These are phyloP conservation scores for Moesziomyces aphidis DNA, from an alignment of 1,284 basidiomycete genomes.

Conservation along the genomic window DNA sequence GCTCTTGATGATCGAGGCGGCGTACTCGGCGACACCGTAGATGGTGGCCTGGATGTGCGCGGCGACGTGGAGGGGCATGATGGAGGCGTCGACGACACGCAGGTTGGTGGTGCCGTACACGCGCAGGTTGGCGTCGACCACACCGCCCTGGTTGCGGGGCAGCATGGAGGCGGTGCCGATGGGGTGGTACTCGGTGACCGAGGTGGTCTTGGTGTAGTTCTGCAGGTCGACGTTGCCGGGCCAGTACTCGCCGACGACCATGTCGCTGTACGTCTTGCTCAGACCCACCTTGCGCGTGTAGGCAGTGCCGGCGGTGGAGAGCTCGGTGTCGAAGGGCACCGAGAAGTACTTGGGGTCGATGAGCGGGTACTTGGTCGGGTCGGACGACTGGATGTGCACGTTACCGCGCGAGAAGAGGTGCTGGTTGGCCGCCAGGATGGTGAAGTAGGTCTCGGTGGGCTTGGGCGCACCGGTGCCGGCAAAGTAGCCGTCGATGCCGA, in stretches of 20 bases:
- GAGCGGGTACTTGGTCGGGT: conserved; percentile 73
- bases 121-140: conserved; percentile 75
- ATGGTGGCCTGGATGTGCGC: conserved; percentile 73
- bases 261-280: conserved; percentile 43
- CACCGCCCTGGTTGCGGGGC: conserved; percentile 74
- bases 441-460: conserved; percentile 56
- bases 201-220: conserved; percentile 65
- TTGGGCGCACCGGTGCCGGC: conserved; percentile 54
- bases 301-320: conserved; percentile 54
- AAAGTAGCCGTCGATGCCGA: conserved; percentile 63
- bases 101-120: conserved; percentile 78
- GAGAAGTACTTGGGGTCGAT: conserved; percentile 76
- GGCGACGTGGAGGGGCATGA: conserved; percentile 62
- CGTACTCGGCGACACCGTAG: conserved; percentile 68
- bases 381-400: conserved; percentile 72
- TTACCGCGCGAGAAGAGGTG: conserved; percentile 73
- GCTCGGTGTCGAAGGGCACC: conserved; percentile 52
- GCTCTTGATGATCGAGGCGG: conserved; percentile 57
- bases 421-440: conserved; percentile 71
- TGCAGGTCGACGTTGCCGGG: conserved; percentile 57
- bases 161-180: conserved; percentile 76
- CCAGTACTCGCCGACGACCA: conserved; percentile 51
- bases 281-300: conserved; percentile 57
- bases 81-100: conserved; percentile 68
- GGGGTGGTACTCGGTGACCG: conserved; percentile 70